Conservation (phyloP, 2,329 filamentous ascomycete genomes). For the Fonsecaea monophora region DNA sequence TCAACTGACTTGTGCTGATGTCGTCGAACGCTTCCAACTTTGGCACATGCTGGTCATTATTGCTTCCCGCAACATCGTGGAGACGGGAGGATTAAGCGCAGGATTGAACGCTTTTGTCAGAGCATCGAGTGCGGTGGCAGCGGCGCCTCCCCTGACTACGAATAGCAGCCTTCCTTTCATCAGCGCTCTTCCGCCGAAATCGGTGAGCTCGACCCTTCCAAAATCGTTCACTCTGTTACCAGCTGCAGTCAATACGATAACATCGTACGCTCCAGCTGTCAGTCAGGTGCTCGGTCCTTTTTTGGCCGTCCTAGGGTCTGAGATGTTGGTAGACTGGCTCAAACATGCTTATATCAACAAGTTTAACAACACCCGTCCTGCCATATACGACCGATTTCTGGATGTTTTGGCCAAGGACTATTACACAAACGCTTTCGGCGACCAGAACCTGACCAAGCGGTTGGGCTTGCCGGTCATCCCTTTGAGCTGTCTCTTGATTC, state of each 20-base stretch:
- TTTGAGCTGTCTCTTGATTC: conserved; percentile 90
- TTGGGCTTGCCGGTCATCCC: conserved; percentile 91
- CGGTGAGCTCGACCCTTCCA: conserved; percentile 75
- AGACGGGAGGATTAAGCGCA: conserved; percentile 81
- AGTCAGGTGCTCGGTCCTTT: conserved; percentile 93
- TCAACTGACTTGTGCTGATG: conserved; percentile 92
- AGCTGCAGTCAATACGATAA: conserved; percentile 54
- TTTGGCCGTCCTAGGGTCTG: conserved; percentile 88
- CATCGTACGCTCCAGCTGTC: conserved; percentile 52
- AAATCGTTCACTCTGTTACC: conserved; percentile 91
- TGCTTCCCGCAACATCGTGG: conserved; percentile 92
- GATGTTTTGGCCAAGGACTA: conserved; percentile 98
- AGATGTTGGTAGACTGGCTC: conserved; percentile 95
- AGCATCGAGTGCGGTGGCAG: conserved; percentile 45
- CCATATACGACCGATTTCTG: conserved; percentile 85
- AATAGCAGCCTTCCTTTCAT: conserved; percentile 62
- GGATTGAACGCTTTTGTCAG: conserved; percentile 47
- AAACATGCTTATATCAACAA: conserved; percentile 98
- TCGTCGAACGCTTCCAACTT: conserved; percentile 93
- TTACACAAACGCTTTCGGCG: conserved; percentile 92
- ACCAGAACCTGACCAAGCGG: conserved; percentile 86
- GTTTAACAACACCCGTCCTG: conserved; percentile 95
- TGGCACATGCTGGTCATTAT: conserved; percentile 98
- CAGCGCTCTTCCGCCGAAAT: conserved; percentile 58
- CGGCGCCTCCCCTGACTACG: conserved; percentile 50